A percentile compares a stretch with the other conserved stretches of the same genome.
phyloP scores from a whole-genome alignment of 768 basidiomycete genomes.

The Kwoniella sp. region DNA sequence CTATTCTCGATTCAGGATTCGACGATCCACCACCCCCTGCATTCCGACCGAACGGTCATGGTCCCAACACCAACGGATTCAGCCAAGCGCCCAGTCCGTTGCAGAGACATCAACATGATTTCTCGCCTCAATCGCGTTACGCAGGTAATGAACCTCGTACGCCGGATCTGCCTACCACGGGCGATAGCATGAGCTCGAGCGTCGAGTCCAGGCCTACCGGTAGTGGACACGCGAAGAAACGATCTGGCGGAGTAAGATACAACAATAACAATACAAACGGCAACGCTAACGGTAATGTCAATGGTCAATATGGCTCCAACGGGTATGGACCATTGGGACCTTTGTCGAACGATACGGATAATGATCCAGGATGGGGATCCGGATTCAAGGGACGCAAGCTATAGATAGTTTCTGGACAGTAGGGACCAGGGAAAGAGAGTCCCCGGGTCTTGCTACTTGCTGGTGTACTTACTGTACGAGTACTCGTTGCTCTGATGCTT shows the following conservation, averaged over 20 bases:
- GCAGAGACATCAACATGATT: slow-evolving; percentile 28
- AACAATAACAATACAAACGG: background rate
- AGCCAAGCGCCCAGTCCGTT: slow-evolving; percentile 25
- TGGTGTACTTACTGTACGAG: no score
- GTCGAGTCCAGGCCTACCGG: slow-evolving; percentile 40
- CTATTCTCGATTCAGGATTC: slow-evolving; percentile 89
- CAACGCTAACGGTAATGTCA: slow-evolving; percentile 7
- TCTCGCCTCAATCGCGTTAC: slow-evolving; percentile 15
- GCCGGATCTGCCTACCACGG: slow-evolving; percentile 33
- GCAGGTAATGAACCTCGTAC: slow-evolving; percentile 8
- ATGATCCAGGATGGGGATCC: slow-evolving; percentile 38
- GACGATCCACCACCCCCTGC: slow-evolving; percentile 64
- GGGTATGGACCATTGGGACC: slow-evolving; percentile 53
- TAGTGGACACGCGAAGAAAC: slow-evolving; percentile 54
- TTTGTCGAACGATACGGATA: slow-evolving; percentile 34
- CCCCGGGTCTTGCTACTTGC: no score
- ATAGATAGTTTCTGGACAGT: background rate
- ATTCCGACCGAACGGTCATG: slow-evolving; percentile 17
- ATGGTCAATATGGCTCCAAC: no score
- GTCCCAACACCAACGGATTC: background rate
- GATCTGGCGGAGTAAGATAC: slow-evolving; percentile 42
- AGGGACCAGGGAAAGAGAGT: background rate
- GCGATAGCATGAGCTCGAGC: slow-evolving; percentile 34
- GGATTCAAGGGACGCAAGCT: slow-evolving; percentile 20
- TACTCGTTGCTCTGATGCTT: no score